Conservation (phyloP, 139 green algal genomes). For the Auxenochlorella pyrenoidosa region DNA sequence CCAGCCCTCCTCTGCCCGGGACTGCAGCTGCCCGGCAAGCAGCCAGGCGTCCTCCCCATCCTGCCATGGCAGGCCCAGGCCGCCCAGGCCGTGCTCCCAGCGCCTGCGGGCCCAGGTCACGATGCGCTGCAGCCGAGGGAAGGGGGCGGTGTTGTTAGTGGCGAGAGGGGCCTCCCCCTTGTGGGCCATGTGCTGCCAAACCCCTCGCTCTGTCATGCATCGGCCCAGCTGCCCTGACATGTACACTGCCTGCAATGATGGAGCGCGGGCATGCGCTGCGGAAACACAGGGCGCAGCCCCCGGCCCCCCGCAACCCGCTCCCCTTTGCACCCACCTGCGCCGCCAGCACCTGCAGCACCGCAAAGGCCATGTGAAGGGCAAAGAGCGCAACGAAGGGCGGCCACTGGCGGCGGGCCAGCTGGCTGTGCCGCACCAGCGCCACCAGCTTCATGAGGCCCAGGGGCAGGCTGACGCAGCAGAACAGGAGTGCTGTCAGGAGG, state of each 20-base stretch:
- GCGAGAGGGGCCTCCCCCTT: too few species aligned
- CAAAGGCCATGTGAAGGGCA: conserved; percentile 59
- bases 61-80: conserved; percentile 68
- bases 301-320: neutral
- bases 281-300: neutral
- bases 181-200: neutral
- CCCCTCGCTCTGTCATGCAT: too few species aligned
- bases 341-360: conserved; percentile 42
- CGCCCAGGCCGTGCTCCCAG: conserved; percentile 69
- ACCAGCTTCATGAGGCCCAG: conserved; percentile 11
- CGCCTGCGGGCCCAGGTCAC: conserved; percentile 65
- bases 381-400: conserved; percentile 61
- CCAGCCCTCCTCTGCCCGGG: neutral
- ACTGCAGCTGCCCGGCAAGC: conserved; percentile 6
- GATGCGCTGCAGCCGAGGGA: conserved; percentile 24
- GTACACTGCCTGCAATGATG: too few species aligned
- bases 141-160: neutral
- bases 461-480: neutral
- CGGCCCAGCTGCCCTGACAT: too few species aligned
- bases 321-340: conserved; percentile 17
- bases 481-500: neutral
- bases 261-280: too few species aligned
- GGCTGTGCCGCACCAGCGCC: neutral
- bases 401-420: conserved; percentile 57
- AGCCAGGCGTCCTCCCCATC: conserved; percentile 45